A percentile compares a stretch with the other conserved stretches of the same genome.
Evolutionary conservation across 2,329 filamentous ascomycete species (phyloP).

Genomic region (Aspergillus intermedius): DNA sequence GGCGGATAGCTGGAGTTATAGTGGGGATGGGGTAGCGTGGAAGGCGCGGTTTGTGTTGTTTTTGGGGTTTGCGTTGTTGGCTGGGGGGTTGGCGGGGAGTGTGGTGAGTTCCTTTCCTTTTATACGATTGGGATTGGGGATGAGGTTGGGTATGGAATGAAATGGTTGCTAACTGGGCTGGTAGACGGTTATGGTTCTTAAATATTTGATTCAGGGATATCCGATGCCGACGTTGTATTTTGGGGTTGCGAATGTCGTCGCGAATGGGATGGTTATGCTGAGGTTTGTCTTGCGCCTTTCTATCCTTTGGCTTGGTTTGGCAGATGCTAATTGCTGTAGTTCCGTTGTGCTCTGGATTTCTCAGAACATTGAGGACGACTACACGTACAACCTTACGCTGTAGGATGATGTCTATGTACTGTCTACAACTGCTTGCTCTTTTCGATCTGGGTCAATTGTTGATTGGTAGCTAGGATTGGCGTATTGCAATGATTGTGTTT

Average conservation of each 20-base stretch:
- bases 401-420: slow-evolving; percentile 22
- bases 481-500: too few relatives aligned
- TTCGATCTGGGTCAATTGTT: too few relatives aligned
- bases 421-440: too few relatives aligned
- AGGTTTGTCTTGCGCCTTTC: slow-evolving; percentile 40
- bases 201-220: slow-evolving; percentile 58
- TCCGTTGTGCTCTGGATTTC: slow-evolving; percentile 62
- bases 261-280: slow-evolving; percentile 60
- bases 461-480: too few relatives aligned
- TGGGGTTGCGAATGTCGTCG: slow-evolving; percentile 60
- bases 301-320: not conserved
- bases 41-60: slow-evolving; percentile 63
- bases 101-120: slow-evolving; percentile 41
- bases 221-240: slow-evolving; percentile 59
- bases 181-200: slow-evolving; percentile 59
- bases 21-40: slow-evolving; percentile 62
- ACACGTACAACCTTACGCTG: slow-evolving; percentile 62
- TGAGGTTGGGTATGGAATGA: not conserved
- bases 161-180: slow-evolving; percentile 5
- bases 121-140: not conserved
- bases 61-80: slow-evolving; percentile 62
- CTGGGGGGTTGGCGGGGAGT: slow-evolving; percentile 60
- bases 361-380: slow-evolving; percentile 68
- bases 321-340: slow-evolving; percentile 35
- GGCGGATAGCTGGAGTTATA: slow-evolving; percentile 60